Evolutionary conservation across 805 yeast species (phyloP).

Genomic region (Yarrowia hollandica): DNA sequence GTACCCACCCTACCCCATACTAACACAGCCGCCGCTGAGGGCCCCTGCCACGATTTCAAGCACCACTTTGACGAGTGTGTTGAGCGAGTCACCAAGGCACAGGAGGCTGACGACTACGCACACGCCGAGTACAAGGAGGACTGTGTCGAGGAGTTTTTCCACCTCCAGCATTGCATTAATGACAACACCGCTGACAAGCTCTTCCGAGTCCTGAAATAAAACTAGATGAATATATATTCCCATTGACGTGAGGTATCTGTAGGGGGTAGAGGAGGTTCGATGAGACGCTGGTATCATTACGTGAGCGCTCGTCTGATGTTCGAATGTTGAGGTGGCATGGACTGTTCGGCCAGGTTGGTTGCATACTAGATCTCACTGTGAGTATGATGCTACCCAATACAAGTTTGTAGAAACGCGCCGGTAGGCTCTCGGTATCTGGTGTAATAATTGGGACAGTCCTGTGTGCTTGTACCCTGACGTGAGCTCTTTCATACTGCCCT

Average conservation of each 20-base stretch:
- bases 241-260: slow-evolving; percentile 1
- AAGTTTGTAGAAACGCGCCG: too few relatives aligned
- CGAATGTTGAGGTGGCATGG: too few relatives aligned
- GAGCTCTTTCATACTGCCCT: too few relatives aligned
- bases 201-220: slow-evolving; percentile 45
- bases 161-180: slow-evolving; percentile 88
- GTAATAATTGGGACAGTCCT: too few relatives aligned
- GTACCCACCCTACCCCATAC: background rate
- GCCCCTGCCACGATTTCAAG: slow-evolving; percentile 67
- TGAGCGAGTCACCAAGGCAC: slow-evolving; percentile 88
- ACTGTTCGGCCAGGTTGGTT: too few relatives aligned
- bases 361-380: too few relatives aligned
- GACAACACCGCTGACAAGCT: slow-evolving; percentile 89
- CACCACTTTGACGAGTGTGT: slow-evolving; percentile 95
- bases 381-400: too few relatives aligned
- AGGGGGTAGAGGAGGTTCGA: background rate
- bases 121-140: slow-evolving; percentile 86
- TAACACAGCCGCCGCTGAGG: slow-evolving; percentile 59
- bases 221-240: slow-evolving; percentile 28
- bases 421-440: too few relatives aligned
- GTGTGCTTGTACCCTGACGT: too few relatives aligned
- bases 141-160: slow-evolving; percentile 98
- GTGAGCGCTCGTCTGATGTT: too few relatives aligned
- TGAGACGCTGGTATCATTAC: too few relatives aligned
- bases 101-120: slow-evolving; percentile 81